These are phyloP conservation scores for Rheum nobile DNA, from an alignment of 148 eudicot genomes.

Conservation along the genomic window DNA sequence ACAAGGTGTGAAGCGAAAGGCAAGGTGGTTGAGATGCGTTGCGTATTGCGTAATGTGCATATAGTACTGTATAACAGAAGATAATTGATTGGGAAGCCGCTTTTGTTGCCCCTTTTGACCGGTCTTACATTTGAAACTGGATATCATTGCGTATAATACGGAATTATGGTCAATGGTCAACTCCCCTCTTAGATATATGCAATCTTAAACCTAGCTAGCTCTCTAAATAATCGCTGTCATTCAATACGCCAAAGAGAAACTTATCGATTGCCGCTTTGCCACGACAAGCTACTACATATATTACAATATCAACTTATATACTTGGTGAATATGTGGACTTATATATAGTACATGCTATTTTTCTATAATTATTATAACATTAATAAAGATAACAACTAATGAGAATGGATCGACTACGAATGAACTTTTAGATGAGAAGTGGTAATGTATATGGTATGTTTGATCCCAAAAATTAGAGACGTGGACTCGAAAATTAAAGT, in stretches of 20 bases:
- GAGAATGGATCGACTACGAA: too few relatives aligned
- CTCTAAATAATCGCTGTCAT: not conserved
- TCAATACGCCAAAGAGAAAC: not conserved
- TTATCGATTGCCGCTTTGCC: not conserved
- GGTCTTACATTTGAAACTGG: not conserved
- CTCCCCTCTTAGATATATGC: not conserved
- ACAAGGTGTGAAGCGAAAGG: slow-evolving; percentile 1
- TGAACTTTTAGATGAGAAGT: too few relatives aligned
- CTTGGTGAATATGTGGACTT: too few relatives aligned
- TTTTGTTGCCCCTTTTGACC: not conserved
- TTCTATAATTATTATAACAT: too few relatives aligned
- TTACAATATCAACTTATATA: too few relatives aligned
- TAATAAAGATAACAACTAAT: too few relatives aligned
- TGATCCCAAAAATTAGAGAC: too few relatives aligned
- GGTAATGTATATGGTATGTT: too few relatives aligned
- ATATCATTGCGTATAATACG: not conserved
- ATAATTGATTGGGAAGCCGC: not conserved
- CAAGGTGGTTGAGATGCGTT: not conserved
- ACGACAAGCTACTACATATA: not conserved
- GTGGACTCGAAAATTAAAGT: too few relatives aligned
- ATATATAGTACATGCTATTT: too few relatives aligned
- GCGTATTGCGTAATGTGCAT: not conserved
- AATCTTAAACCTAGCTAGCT: not conserved
- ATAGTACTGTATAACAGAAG: too few relatives aligned
- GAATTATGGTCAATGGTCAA: slow-evolving; percentile 3